Conservation (phyloP, 345 rosid genomes). For the Clausena lansium region DNA sequence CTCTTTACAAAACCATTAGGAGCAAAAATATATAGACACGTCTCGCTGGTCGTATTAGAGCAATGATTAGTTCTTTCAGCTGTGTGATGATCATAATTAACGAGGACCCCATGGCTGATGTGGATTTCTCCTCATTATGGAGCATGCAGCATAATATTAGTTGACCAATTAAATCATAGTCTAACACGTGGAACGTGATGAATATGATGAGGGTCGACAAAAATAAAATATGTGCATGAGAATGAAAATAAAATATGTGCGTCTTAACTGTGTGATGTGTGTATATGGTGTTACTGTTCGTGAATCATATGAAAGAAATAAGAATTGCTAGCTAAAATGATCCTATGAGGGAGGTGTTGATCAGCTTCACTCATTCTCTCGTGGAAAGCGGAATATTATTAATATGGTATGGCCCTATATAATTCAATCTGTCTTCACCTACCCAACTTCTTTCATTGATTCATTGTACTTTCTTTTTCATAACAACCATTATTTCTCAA, state of each 20-base stretch:
- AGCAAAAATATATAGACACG: neutral
- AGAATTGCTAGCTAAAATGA: neutral
- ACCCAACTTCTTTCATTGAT: neutral
- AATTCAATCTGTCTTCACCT: neutral
- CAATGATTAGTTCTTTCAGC: neutral
- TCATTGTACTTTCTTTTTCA: neutral
- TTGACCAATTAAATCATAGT: neutral
- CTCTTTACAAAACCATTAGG: too few species aligned
- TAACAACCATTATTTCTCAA: slow-evolving; percentile 1
- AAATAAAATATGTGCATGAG: too few species aligned
- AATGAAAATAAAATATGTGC: too few species aligned
- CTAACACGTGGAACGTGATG: neutral
- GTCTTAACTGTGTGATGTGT: too few species aligned
- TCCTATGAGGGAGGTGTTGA: too few species aligned
- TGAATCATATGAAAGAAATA: neutral
- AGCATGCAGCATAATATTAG: too few species aligned
- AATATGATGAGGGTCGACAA: too few species aligned
- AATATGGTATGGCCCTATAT: neutral
- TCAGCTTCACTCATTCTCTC: neutral
- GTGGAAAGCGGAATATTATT: too few species aligned
- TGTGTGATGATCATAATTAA: too few species aligned
- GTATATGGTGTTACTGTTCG: too few species aligned
- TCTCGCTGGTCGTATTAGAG: neutral
- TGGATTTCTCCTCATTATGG: too few species aligned
- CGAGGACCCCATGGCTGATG: too few species aligned